Percentiles rank a stretch among this genome's conserved stretches.
Evolutionary conservation across 2,329 filamentous ascomycete genomes (phyloP).

Genomic region (Capronia americana): DNA sequence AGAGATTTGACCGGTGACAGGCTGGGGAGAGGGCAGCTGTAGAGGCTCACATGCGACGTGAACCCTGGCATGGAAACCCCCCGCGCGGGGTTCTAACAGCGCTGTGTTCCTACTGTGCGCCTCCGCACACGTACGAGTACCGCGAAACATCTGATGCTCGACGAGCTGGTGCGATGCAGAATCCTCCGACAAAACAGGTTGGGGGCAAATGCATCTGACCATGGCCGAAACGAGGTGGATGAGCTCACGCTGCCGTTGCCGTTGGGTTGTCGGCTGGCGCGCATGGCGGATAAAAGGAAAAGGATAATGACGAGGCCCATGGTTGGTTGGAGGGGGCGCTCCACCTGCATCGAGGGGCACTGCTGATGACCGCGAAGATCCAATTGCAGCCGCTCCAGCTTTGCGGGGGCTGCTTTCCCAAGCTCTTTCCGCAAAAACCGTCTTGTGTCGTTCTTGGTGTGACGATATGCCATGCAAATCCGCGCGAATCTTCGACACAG

Average conservation of each 20-base stretch:
- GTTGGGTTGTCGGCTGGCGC: background rate
- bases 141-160: background rate
- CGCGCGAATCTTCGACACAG: slow-evolving; percentile 16
- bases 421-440: slow-evolving; percentile 2
- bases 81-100: background rate
- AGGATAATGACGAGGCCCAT: slow-evolving; percentile 13
- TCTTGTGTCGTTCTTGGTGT: slow-evolving; percentile 1
- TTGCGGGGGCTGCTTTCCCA: slow-evolving; percentile 12
- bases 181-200: background rate
- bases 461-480: slow-evolving; percentile 19
- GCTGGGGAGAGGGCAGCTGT: no score
- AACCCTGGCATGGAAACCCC: background rate
- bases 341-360: slow-evolving; percentile 4
- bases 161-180: background rate
- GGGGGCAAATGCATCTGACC: background rate
- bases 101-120: background rate
- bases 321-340: slow-evolving; percentile 1
- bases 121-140: background rate
- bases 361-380: slow-evolving; percentile 6
- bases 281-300: slow-evolving; percentile 30
- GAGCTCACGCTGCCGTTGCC: background rate
- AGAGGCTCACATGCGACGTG: background rate
- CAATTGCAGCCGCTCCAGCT: slow-evolving; percentile 22
- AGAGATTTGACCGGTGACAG: no score
- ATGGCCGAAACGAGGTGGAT: slow-evolving; percentile 2